Evolutionary conservation across 1,284 basidiomycete species (phyloP), one percentile per base, ranked within the genome.

Genomic region (Ustilago curta): DNA sequence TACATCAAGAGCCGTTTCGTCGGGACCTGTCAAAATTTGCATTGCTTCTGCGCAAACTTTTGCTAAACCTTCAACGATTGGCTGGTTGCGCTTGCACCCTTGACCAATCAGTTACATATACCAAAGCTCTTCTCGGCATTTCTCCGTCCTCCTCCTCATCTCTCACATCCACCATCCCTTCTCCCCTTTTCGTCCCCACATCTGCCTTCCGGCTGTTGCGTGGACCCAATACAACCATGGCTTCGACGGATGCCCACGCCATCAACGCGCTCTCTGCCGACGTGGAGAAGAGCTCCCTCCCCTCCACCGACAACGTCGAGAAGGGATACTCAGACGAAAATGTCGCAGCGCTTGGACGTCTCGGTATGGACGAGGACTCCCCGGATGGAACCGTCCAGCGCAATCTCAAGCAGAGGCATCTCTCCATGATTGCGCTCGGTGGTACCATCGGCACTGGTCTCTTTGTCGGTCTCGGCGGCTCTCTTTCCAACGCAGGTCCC

Each of bases 381-480:
- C n/a, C 59, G 8, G 72, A 75, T 31, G 72, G 72, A 6, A 52
- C 51, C 23, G 70, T 72, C 7, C 42, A 73, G 44, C 66, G 70
- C n/a, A 67, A 61, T 35, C 69, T 71, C 61, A 77, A 77, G 54
- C 68, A 74, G 56, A 70, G 81, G 14, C 82, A 83, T 57, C 48
- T 83, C 4, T 65, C 68, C 39, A 76, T 83, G 63, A 81, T 83
- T 32, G 78, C 82, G 1, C 62, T 83, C 23, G 82, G 82, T 11
- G 78, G 79, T 40, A 75, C 74, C 45, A 82, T 81, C 57, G 83
- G 83, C 12, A 85, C 84, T 2, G 84, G 84, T 49, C 77, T 85
- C 43, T 94, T 95, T 87, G 87, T 94, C 44, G 92, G 92, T 70
- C 90, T 91, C 14, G 93, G 93, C 21, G 86, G 88, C 57, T 85